Evolutionary conservation across 805 yeast genomes (phyloP), one percentile per base, ranked within the genome.

Genomic region (Candida pini): DNA sequence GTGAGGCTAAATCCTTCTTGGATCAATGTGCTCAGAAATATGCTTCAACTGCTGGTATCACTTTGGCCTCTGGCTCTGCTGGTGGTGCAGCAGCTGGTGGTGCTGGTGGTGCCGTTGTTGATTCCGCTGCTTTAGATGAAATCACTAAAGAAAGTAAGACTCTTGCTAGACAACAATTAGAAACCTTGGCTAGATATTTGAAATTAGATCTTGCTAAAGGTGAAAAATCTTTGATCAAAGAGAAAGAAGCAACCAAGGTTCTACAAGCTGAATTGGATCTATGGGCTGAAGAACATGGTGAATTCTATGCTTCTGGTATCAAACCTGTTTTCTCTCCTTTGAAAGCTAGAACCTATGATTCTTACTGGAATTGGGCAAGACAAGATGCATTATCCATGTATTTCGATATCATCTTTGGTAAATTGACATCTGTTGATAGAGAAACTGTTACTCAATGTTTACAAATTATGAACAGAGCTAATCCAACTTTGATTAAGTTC

Each of bases 301-400:
- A 92, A 53, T 80, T 80, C 56, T 92, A 89, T 61, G 89, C 96
- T 32, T 74, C 79, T 39, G 97, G 98, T 58, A 81, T 92, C 52
- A 70, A 79, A 47, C 96, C 97, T 27, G 78, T 81, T 4, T 92
- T 92, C 68, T 84, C 96, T 21, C 73, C 90, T 43, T 74, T 84
- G 66, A 92, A 92, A 70, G 95, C 97, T 19, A 84, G 98, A 69
- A 79, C 82, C 35, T 92, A 90, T 63, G 97, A 92, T 65, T 88
- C 97, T 16, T 88, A 89, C 65, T 92, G 98, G 98, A 94, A 94
- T 65, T 92, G 98, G 98, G 97, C 97, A 31, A 85, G 97, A 64
- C 98, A 92, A 70, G 96, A 92, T 60, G 84, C 92, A 41, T 69
- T 92, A 50, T 77, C 88, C 32, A 81, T 92, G 86, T 92, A 85